Conservation (phyloP, 306 rosid genomes). For the Comarum palustre region DNA sequence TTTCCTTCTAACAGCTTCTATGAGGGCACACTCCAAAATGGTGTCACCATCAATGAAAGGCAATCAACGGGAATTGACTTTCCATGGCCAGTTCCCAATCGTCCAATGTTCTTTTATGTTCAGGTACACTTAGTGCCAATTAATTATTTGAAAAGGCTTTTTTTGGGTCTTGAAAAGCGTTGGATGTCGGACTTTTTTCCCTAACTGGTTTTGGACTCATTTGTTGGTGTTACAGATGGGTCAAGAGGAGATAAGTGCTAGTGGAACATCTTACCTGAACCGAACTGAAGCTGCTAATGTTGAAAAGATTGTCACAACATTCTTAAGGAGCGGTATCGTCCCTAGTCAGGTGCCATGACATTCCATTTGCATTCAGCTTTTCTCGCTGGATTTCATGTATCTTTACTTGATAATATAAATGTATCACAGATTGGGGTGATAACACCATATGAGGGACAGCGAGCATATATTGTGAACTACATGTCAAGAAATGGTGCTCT, state of each 20-base stretch:
- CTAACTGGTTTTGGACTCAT: conserved; percentile 1
- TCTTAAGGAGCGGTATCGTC: conserved; percentile 93
- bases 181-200: not conserved
- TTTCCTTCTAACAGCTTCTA: conserved; percentile 98
- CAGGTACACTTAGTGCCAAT: conserved; percentile 53
- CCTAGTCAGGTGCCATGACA: conserved; percentile 73
- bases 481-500: conserved; percentile 98
- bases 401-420: conserved; percentile 2
- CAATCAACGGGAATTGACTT: conserved; percentile 93
- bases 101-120: conserved; percentile 98
- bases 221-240: conserved; percentile 72
- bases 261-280: conserved; percentile 94
- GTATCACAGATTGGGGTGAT: conserved; percentile 83
- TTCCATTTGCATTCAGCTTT: conserved; percentile 9
- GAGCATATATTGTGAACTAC: conserved; percentile 97
- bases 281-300: conserved; percentile 99
- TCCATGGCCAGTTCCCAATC: conserved; percentile 99
- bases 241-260: conserved; percentile 99
- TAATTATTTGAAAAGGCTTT: not conserved
- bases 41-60: conserved; percentile 94
- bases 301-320: conserved; percentile 96
- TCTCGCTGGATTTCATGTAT: not conserved
- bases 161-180: not conserved
- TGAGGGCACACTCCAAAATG: conserved; percentile 97
- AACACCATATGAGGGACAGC: conserved; percentile 96